A percentile compares a stretch with the other conserved stretches of the same genome.
These are phyloP conservation scores for Pythium coloratum DNA, from an alignment of 352 stramenopile genomes.

Conservation along the genomic window DNA sequence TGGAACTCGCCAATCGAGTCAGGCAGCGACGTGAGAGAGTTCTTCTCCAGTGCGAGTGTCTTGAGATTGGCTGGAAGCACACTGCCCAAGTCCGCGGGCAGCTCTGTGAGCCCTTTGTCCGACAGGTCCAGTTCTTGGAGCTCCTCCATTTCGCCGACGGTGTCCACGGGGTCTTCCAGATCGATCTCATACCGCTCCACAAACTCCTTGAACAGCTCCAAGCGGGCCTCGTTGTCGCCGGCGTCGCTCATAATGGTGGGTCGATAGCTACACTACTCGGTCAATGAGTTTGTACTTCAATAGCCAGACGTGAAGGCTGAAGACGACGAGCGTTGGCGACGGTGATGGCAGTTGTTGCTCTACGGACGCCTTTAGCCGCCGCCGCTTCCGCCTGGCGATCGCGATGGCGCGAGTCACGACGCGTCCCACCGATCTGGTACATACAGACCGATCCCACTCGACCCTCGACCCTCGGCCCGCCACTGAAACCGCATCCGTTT, in stretches of 20 bases:
- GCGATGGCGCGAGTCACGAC: slow-evolving; percentile 14
- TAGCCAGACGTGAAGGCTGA: neutral
- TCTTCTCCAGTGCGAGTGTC: slow-evolving; percentile 82
- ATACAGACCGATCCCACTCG: neutral
- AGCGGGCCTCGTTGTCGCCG: slow-evolving; percentile 30
- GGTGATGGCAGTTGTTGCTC: neutral
- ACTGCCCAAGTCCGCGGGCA: slow-evolving; percentile 54
- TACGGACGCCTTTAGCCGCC: neutral
- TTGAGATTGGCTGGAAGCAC: slow-evolving; percentile 63
- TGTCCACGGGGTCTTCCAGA: slow-evolving; percentile 64
- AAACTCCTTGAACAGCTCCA: slow-evolving; percentile 54
- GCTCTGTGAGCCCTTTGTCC: slow-evolving; percentile 64
- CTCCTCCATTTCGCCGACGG: slow-evolving; percentile 57
- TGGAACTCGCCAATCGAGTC: slow-evolving; percentile 49
- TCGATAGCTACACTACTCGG: slow-evolving; percentile 15
- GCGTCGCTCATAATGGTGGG: slow-evolving; percentile 51
- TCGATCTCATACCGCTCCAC: slow-evolving; percentile 75
- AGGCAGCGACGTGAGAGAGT: slow-evolving; percentile 52
- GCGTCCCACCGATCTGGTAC: slow-evolving; percentile 14
- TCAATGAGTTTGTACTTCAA: neutral
- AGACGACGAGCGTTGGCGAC: neutral
- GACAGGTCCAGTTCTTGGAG: slow-evolving; percentile 84
- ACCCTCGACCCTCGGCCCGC: neutral
- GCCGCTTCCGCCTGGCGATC: slow-evolving; percentile 14
- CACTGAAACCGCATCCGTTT: slow-evolving; percentile 2